Base-by-base conservation (phyloP, 2,329 filamentous ascomycete genomes). In the Alternaria sp. region DNA sequence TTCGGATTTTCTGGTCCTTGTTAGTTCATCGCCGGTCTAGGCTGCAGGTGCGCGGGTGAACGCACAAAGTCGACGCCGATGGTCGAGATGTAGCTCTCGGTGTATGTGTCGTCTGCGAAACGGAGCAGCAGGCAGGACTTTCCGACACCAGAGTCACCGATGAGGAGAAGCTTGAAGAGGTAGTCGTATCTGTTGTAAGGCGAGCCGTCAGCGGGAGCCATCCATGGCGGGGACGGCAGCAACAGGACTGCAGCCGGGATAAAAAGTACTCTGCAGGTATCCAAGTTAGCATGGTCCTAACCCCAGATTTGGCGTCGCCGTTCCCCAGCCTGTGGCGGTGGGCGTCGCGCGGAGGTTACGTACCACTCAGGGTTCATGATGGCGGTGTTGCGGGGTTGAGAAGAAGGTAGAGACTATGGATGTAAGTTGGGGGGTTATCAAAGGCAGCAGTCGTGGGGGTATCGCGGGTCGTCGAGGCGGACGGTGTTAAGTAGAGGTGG, bases 161-260 rank as follows among this genome's bases (percentile, higher is more conserved):
- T 99, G 86, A 99, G 94, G 83, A 99, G 92, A 71, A 99, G 93
- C 90, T 99, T 99, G 90, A 99, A 99, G 79, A 99, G 93, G 83
- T 99, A 99, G 82, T 99, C 95, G 91, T 99, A 99, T 95, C 95
- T 98, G 79, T 57, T 62, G 54, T 24, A 59, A 51, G 55, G 54
- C 53, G 44, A 30, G 49, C 54, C 48, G 70, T 76, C 62, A 75
- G 72, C 61, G 61, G 60, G 60, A 42, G 44, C 46, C 53, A 46
- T 61, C 46, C 22, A 24, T 9, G 54, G 57, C 48, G 59, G 39
- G 38, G 34, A 32, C 44, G 44, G 39, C 59, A 59, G 53, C 51
- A 42, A 8, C 38, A 41, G 58, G 22, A 48, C 42, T 53, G 59
- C 18, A 18, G 46, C 24, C 51, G 48, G 62, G 41, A 51, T 9